phyloP scores from a whole-genome alignment of 176 grass and related monocot genomes.

The Triticum timopheevii region DNA sequence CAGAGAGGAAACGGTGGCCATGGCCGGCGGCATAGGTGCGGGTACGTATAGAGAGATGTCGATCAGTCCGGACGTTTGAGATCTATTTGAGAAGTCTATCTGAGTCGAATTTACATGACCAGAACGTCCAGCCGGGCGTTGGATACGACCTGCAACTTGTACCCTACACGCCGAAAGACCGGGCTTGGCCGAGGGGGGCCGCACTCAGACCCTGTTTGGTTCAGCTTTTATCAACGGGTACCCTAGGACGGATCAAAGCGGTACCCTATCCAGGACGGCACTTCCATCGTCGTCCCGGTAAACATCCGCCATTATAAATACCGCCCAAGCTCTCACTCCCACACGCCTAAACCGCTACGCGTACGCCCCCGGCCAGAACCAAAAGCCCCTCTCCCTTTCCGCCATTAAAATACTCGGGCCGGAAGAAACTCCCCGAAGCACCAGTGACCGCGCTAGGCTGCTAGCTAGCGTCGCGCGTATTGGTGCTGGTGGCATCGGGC shows the following conservation, averaged over 20 bases:
- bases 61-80: too few species aligned
- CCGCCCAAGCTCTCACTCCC: constrained; percentile 30
- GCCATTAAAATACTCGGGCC: constrained; percentile 3
- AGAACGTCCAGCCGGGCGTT: too few species aligned
- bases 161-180: too few species aligned
- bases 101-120: too few species aligned
- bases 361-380: background rate
- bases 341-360: constrained; percentile 16
- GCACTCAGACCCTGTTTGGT: too few species aligned
- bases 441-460: background rate
- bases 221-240: background rate
- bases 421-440: constrained; percentile 15
- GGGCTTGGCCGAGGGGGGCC: too few species aligned
- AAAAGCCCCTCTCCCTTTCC: background rate
- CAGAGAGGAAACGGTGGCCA: background rate
- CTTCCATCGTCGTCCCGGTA: constrained; percentile 15
- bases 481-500: background rate
- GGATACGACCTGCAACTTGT: too few species aligned
- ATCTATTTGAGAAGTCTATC: too few species aligned
- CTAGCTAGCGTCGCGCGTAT: background rate
- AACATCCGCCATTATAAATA: constrained; percentile 52
- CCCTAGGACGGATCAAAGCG: background rate
- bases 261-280: constrained; percentile 26
- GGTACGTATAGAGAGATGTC: too few species aligned
- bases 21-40: background rate